These are phyloP conservation scores for Laburnicola sp. DNA, from an alignment of 2,329 filamentous ascomycete species.

Conservation along the genomic window DNA sequence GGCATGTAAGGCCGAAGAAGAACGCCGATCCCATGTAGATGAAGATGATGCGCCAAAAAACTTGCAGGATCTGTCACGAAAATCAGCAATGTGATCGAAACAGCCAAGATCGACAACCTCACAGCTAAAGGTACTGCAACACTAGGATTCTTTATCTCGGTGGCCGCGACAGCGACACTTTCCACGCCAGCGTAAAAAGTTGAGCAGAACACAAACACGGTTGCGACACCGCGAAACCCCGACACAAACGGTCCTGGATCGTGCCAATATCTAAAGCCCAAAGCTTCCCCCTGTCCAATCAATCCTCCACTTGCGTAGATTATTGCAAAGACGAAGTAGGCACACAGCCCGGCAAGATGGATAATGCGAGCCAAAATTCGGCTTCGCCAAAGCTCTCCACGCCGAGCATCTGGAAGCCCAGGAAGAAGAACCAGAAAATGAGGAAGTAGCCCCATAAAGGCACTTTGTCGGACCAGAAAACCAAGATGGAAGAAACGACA, in stretches of 20 bases:
- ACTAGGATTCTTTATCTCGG: conserved; percentile 48
- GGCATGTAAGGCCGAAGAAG: conserved; percentile 66
- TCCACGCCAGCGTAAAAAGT: conserved; percentile 48
- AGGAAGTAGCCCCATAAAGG: conserved; percentile 48
- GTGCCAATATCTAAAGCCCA: conserved; percentile 46
- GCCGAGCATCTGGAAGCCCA: conserved; percentile 47
- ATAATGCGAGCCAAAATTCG: conserved; percentile 48
- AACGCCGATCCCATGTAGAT: conserved; percentile 51
- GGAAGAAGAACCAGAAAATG: conserved; percentile 47
- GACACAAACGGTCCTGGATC: conserved; percentile 47
- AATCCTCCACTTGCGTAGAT: conserved; percentile 41
- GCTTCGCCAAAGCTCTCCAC: conserved; percentile 49
- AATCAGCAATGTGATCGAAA: too few relatives aligned
- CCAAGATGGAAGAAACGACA: conserved; percentile 66
- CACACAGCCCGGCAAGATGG: conserved; percentile 44
- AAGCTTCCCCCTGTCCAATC: conserved; percentile 34
- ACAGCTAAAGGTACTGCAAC: conserved; percentile 50
- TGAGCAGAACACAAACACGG: conserved; percentile 48
- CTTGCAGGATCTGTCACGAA: conserved; percentile 44
- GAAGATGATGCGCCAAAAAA: conserved; percentile 50
- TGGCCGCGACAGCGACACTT: conserved; percentile 42
- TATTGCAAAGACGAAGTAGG: conserved; percentile 48
- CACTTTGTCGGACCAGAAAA: conserved; percentile 63
- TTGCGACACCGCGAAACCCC: conserved; percentile 48
- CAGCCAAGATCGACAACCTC: too few relatives aligned